Base-by-base conservation (phyloP, 1,284 basidiomycete species). In the Moesziomyces globuligerus region DNA sequence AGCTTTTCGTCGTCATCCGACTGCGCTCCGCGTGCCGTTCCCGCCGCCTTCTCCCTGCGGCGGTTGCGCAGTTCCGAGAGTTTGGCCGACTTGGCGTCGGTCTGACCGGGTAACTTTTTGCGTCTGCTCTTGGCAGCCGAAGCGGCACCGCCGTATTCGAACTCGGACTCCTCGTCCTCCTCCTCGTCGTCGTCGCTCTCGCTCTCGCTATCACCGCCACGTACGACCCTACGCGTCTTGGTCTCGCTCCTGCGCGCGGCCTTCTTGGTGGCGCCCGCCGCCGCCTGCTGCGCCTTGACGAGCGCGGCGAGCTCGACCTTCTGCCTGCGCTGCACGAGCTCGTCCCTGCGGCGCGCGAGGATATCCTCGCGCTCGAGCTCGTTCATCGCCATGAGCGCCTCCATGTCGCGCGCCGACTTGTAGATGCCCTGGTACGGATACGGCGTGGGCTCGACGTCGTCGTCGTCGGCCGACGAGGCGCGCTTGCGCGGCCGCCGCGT, bases 371-470 rank as follows among this genome's bases (percentile, higher is more conserved):
- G 88, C 65, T 94, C 90, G 66, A 96, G 86, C 83, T 97, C 94
- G 37, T 90, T 88, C 86, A 95, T 86, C 26, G 85, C 83, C 76
- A 92, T 85, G 38, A 97, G 85, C 91, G 86, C 84, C 71, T 90
- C 87, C 78, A 90, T 88, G 82, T 97, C 94, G 4, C 85, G 86
- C 74, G 92, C 91, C 76, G 93, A 88, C 57, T 88, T 87, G 81
- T 92, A 97, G 83, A 93, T 92, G 43, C 92, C 92, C 75, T 96
- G 94, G 20, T 95, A 84, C 0, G 93, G 94, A 81, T 93, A 97
- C 6, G 57, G n/a, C n/a, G n/a, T n/a, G n/a, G n/a, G 67, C 8
- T 49, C 50, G 2, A 10, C 44, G 25, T 37, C 43, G 15, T 61
- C 57, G n/a, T 46, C 42, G 23, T 43, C 48, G 7, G 45, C 38